These are phyloP conservation scores for Verticillium tricorpus DNA, from an alignment of 2,329 filamentous ascomycete species.

Conservation along the genomic window DNA sequence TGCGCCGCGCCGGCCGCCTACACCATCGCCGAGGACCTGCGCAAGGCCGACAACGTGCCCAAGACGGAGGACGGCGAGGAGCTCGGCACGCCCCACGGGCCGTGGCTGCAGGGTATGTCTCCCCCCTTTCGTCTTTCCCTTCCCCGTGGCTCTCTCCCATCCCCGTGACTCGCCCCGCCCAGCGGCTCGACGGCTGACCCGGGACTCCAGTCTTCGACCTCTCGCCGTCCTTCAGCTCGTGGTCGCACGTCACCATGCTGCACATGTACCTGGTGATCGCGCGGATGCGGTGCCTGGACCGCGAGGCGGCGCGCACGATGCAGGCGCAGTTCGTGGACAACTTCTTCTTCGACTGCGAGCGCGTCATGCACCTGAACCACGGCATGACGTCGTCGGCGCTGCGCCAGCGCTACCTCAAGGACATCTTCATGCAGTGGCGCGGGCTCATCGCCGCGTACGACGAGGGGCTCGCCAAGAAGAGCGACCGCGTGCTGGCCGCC, in stretches of 20 bases:
- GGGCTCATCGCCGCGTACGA: constrained; percentile 81
- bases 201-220: constrained; percentile 63
- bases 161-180: neutral
- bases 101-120: constrained; percentile 75
- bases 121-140: no score
- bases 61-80: constrained; percentile 78
- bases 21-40: constrained; percentile 61
- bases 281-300: constrained; percentile 73
- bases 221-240: constrained; percentile 84
- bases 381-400: constrained; percentile 56
- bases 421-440: constrained; percentile 90
- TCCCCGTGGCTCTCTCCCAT: neutral
- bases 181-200: no score
- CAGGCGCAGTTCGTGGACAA: constrained; percentile 91
- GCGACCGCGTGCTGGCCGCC: constrained; percentile 71
- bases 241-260: constrained; percentile 93
- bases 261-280: constrained; percentile 91
- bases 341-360: constrained; percentile 87
- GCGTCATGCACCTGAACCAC: constrained; percentile 77
- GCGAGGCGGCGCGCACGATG: constrained; percentile 66
- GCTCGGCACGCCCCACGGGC: constrained; percentile 66
- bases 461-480: constrained; percentile 66
- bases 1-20: constrained; percentile 74
- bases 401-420: constrained; percentile 69
- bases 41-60: constrained; percentile 62